Percentiles rank a stretch among this genome's conserved stretches.
phyloP scores from a whole-genome alignment of 495 filamentous ascomycete genomes.

The Emericellopsis terricola region DNA sequence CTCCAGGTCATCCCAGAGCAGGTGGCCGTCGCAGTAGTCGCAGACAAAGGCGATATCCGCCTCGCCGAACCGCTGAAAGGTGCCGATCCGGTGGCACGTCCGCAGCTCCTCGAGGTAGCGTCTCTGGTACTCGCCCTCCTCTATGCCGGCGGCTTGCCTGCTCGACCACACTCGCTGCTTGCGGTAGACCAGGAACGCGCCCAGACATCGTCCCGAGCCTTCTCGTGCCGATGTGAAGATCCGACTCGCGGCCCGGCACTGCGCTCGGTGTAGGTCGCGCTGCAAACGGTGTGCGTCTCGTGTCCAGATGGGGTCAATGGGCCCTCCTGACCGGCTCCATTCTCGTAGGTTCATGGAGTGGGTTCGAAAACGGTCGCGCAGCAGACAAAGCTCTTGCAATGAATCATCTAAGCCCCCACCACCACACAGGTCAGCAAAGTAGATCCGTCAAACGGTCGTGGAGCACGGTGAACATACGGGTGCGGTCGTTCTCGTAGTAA shows the following conservation, averaged over 20 bases:
- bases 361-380: constrained; percentile 17
- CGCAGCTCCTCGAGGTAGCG: constrained; percentile 15
- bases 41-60: constrained; percentile 28
- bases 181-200: constrained; percentile 24
- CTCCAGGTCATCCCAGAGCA: constrained; percentile 27
- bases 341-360: constrained; percentile 22
- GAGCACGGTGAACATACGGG: constrained; percentile 12
- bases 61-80: constrained; percentile 22
- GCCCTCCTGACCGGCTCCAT: constrained; percentile 24
- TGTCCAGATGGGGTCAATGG: constrained; percentile 26
- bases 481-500: constrained; percentile 30
- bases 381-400: constrained; percentile 19
- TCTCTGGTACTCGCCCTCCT: constrained; percentile 7
- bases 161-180: constrained; percentile 10
- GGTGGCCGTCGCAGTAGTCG: constrained; percentile 29
- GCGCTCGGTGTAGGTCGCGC: constrained; percentile 24
- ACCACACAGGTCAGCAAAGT: constrained; percentile 2
- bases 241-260: constrained; percentile 26
- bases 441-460: constrained; percentile 4
- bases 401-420: constrained; percentile 15
- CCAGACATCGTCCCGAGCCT: constrained; percentile 18
- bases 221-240: constrained; percentile 21
- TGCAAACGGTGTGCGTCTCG: constrained; percentile 19
- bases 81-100: constrained; percentile 20
- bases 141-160: constrained; percentile 2